Percentiles rank a stretch among this genome's conserved stretches.
These are phyloP conservation scores for Leucaena leucocephala DNA, from an alignment of 306 rosid species.

Conservation along the genomic window DNA sequence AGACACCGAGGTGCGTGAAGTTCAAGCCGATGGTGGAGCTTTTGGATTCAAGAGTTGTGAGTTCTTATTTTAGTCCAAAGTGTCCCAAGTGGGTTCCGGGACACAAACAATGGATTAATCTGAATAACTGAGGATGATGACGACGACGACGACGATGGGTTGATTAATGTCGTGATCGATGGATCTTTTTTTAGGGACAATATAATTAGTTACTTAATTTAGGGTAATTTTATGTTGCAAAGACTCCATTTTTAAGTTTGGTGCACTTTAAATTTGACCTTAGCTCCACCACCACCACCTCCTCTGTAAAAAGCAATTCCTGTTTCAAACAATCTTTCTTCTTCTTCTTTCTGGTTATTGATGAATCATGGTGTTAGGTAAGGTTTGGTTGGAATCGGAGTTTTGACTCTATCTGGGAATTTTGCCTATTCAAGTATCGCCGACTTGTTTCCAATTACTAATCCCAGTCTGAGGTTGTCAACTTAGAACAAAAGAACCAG, in stretches of 20 bases:
- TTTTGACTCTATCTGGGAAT: slow-evolving; percentile 34
- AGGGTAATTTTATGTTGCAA: slow-evolving; percentile 49
- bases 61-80: slow-evolving; percentile 77
- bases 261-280: slow-evolving; percentile 29
- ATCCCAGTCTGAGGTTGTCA: background rate
- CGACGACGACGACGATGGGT: background rate
- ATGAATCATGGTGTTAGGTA: slow-evolving; percentile 13
- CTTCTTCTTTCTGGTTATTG: background rate
- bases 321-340: slow-evolving; percentile 51
- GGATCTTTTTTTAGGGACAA: background rate
- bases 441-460: slow-evolving; percentile 41
- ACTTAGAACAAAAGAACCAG: background rate
- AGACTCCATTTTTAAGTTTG: slow-evolving; percentile 25
- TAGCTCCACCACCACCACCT: slow-evolving; percentile 19
- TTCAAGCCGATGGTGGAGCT: slow-evolving; percentile 87
- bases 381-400: slow-evolving; percentile 31
- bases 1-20: slow-evolving; percentile 93
- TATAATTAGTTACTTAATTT: background rate
- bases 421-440: slow-evolving; percentile 46
- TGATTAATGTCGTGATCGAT: background rate
- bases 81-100: slow-evolving; percentile 96
- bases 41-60: slow-evolving; percentile 69
- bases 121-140: slow-evolving; percentile 27
- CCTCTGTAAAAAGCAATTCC: slow-evolving; percentile 71
- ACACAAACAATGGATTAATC: slow-evolving; percentile 78